Conservation (phyloP, 2,329 filamentous ascomycete species). For the Pseudogymnoascus sp. region DNA sequence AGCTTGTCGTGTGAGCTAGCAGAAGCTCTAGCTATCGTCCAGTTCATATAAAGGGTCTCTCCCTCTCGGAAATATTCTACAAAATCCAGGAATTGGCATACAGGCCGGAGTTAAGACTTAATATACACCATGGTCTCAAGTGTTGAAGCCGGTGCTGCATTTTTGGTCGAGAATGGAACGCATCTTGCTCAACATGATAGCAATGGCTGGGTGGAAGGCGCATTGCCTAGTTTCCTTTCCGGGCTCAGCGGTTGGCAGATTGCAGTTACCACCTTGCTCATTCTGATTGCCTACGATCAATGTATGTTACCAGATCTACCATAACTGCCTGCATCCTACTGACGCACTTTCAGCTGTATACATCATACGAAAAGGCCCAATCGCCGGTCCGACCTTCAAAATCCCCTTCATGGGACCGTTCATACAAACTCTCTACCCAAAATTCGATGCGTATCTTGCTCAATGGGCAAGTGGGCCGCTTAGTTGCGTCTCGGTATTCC, state of each 20-base stretch:
- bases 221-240: neutral
- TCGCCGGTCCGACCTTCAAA: slow-evolving; percentile 55
- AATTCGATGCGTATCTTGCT: slow-evolving; percentile 62
- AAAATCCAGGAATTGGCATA: neutral
- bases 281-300: slow-evolving; percentile 35
- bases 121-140: neutral
- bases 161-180: neutral
- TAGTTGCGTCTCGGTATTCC: slow-evolving; percentile 76
- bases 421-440: slow-evolving; percentile 63
- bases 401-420: slow-evolving; percentile 68
- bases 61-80: neutral
- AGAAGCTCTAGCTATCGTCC: neutral
- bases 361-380: slow-evolving; percentile 50
- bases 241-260: slow-evolving; percentile 26
- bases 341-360: slow-evolving; percentile 43
- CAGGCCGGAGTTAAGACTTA: neutral
- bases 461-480: slow-evolving; percentile 74
- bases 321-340: neutral
- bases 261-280: slow-evolving; percentile 28
- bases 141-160: neutral
- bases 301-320: slow-evolving; percentile 19
- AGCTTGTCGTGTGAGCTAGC: neutral
- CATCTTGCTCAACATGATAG: neutral
- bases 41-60: neutral
- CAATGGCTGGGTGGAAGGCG: neutral